Base-by-base conservation (phyloP, 352 stramenopile genomes). In the Phytopythium kandeliae region DNA sequence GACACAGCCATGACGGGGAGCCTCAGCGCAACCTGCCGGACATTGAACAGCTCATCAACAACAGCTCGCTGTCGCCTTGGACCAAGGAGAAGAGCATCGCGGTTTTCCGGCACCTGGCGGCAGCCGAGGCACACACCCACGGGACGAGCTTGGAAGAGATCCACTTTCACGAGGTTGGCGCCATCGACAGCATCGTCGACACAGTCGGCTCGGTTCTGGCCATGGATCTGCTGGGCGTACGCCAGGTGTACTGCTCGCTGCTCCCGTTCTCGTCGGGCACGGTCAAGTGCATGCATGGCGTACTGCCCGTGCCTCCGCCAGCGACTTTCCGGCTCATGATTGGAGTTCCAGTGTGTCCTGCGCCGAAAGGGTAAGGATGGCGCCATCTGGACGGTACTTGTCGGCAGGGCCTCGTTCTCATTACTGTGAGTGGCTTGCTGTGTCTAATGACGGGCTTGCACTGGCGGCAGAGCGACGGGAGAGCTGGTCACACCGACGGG, bases 111-210 rank as follows among this genome's bases (percentile, higher is more conserved):
- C 73, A 86, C 19, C 67, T 99, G 24, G 96, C 95, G 4, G 63
- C 96, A 50, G 93, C 96, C 1, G 96, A 99, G 60, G 92, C 95
- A 22, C 70, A 89, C 26, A 97, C 93, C 30, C 96, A 99, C 65
- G 94, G 96, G 33, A 92, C 93, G 25, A 74, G 75, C 5, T 57
- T 97, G 25, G 89, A 98, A 12, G 60, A 80, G 56, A 95, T 99
- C 45, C 95, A 98, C 64, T 99, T 99, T 69, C 96, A 99, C 65
- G 96, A 99, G 69, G 96, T 99, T 7, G 96, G 96, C 22, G 92
- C 95, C 17, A 95, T 98, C 57, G 96, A 98, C 76, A 98, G 87
- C 55, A 98, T 98, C 65, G 76, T 98, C 24, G 96, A 99, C 69
- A 98, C 95, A 8, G 89, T 98, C 40, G 96, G 96, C 1, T 96